Evolutionary conservation across 192 early-diverging fungal genomes (phyloP).

Genomic region (Rhizophagus clarus): DNA sequence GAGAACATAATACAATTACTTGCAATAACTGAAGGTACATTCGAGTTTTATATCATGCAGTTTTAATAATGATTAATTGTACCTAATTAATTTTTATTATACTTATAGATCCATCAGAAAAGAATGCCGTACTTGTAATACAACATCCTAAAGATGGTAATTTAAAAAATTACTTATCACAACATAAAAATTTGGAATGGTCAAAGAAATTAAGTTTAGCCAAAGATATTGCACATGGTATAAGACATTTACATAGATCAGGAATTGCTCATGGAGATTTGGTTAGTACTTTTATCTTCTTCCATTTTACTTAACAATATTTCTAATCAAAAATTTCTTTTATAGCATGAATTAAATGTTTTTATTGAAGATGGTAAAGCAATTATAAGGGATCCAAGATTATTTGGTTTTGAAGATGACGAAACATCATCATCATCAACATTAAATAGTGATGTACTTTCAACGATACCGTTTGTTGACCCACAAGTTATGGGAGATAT

Average conservation of each 20-base stretch:
- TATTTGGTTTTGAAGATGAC: neutral
- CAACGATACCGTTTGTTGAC: constrained; percentile 16
- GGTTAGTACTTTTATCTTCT: neutral
- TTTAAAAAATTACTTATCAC: constrained; percentile 20
- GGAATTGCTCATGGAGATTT: constrained; percentile 23
- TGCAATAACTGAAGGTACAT: neutral
- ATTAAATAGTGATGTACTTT: neutral
- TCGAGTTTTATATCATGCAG: too few species aligned
- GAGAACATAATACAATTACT: constrained; percentile 1
- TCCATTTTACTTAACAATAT: neutral
- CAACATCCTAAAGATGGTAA: constrained; percentile 27
- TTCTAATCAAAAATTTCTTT: neutral
- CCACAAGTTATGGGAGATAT: constrained; percentile 9
- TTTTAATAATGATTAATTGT: too few species aligned
- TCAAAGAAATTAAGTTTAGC: neutral
- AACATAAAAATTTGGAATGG: neutral
- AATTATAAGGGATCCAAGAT: neutral
- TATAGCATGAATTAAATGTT: constrained; percentile 12
- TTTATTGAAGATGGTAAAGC: constrained; percentile 17
- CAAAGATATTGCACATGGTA: constrained; percentile 8
- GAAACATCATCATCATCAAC: neutral
- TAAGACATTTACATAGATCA: constrained; percentile 16
- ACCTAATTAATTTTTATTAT: neutral
- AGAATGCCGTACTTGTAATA: neutral
- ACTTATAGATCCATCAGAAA: neutral